phyloP scores from a whole-genome alignment of 2,329 filamentous ascomycete genomes.

The Exophiala aquamarina region DNA sequence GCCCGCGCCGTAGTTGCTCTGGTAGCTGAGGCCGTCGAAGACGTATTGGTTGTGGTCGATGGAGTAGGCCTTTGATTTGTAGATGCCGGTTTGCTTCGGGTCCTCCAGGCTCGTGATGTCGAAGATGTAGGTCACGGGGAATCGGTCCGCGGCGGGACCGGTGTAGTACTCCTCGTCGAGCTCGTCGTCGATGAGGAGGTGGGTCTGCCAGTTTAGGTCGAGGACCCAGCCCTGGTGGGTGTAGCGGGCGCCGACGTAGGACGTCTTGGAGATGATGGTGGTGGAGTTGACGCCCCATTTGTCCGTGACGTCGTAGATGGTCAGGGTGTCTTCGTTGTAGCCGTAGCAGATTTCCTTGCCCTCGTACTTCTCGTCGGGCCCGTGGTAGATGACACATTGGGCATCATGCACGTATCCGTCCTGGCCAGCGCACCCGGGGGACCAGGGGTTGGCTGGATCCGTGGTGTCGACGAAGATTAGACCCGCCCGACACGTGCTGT shows the following conservation, averaged over 20 bases:
- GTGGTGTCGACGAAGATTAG: slow-evolving; percentile 61
- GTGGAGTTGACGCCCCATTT: slow-evolving; percentile 27
- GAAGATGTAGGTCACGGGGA: slow-evolving; percentile 54
- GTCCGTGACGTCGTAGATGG: slow-evolving; percentile 20
- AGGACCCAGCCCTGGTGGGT: slow-evolving; percentile 60
- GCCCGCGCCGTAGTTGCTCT: slow-evolving; percentile 54
- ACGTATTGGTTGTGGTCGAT: slow-evolving; percentile 55
- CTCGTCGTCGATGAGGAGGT: slow-evolving; percentile 55
- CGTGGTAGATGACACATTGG: slow-evolving; percentile 58
- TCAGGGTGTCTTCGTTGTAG: slow-evolving; percentile 46
- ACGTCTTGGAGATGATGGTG: slow-evolving; percentile 53
- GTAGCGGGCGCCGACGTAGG: slow-evolving; percentile 58
- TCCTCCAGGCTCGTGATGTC: slow-evolving; percentile 47
- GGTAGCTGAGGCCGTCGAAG: slow-evolving; percentile 46
- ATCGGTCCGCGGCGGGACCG: slow-evolving; percentile 43
- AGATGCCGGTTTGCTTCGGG: slow-evolving; percentile 46
- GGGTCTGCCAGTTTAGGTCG: slow-evolving; percentile 46
- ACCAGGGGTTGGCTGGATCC: slow-evolving; percentile 53
- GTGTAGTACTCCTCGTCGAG: slow-evolving; percentile 48
- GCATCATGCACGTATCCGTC: slow-evolving; percentile 64
- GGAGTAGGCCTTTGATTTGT: slow-evolving; percentile 42
- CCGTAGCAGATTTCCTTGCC: slow-evolving; percentile 57
- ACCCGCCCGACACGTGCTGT: slow-evolving; percentile 51
- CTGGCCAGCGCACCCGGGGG: slow-evolving; percentile 53
- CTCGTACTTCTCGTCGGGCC: slow-evolving; percentile 49